Evolutionary conservation across 257 asterid species (phyloP), one percentile per base, ranked within the genome.

Genomic region (Lithospermum erythrorhizon): DNA sequence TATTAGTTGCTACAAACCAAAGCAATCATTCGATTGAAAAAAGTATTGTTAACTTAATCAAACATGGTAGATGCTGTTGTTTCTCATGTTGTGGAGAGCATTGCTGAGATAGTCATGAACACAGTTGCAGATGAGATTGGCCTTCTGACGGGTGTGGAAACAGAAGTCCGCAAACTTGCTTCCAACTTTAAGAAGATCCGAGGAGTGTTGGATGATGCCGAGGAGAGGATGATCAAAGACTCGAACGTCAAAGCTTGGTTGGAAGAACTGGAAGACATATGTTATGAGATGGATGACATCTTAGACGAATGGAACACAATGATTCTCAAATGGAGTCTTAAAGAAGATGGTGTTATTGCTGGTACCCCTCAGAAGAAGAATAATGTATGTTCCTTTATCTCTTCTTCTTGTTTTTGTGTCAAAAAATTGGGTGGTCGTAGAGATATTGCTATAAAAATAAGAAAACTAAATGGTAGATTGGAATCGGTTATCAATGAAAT

Each of bases 301-400:
- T 41, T 70, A 24, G 70, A 70, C 6, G 70, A 70, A 41, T 70
- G 69, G 74, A 47, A 30, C 20, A 52, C 63, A 23, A n/a, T 32
- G 19, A 49, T 49, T 49, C 54, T 9, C 18, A 49, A 15, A 49
- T 5, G 19, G 19, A 6, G 15, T 9, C 17, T 49, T 49, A 19
- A 49, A 49, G 54, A 19, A 14, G 6, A 17, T 49, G 19, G 4
- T 49, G 19, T 4, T 14, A 1, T 1, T 27, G 30, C 3, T 27
- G 6, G 4, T 6, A 3, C 30, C 30, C 3, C 3, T 6, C 3
- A 27, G 30, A 27, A 27, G 30, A 27, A 27, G 30, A 27, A 27
- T 4, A 17, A 19, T 17, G 54, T 49, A 49, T 49, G 54, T 49
- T 49, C 54, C 19, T 49, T 49, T 19, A 49, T 10, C 54, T 19